Evolutionary conservation across 2,329 filamentous ascomycete genomes (phyloP), one percentile per base, ranked within the genome.

Genomic region (Canariomyces notabilis): DNA sequence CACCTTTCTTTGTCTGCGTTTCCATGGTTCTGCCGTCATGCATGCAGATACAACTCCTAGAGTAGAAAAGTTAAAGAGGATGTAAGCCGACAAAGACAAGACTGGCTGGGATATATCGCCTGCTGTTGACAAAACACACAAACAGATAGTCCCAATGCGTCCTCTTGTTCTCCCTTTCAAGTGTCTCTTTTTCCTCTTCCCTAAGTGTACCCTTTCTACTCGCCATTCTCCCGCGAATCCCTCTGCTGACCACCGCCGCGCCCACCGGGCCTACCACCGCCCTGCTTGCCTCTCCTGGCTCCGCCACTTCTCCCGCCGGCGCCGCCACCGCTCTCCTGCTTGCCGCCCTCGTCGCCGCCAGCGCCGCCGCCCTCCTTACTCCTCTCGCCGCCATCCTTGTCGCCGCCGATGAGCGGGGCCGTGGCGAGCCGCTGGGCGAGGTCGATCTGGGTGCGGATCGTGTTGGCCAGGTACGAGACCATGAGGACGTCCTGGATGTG

Each of bases 401-500:
- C 76, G 54, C 62, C 66, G 52, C 59, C 67, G 36, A 69, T 66
- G 31, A 90, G 74, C 59, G 79, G 77, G 54, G 85, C 82, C n/a
- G 83, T 93, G 44, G 91, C 91, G 63, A 98, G 76, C 55, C 91
- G 82, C 78, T 97, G 95, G 56, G 90, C 95, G 49, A 98, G 82
- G 64, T 97, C 93, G 74, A 98, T 96, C 75, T 98, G 93, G 59
- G 91, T 97, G 69, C 91, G 89, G 72, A 97, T 95, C 57, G 89
- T 96, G 78, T 97, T 98, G 67, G 93, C 89, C 56, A 98, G 80
- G 75, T 98, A 98, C 58, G 89, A 95, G 61, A 98, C 90, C 68
- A 97, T 90, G 57, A 98, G 83, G 51, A 98, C 90, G 68, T 98
- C 93, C 75, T 98, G 93, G 69, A 98, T 89, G 74, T 98, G 93